These are phyloP conservation scores for Lodderomyces elongisporus DNA, from an alignment of 1,139 yeast species.

Conservation along the genomic window DNA sequence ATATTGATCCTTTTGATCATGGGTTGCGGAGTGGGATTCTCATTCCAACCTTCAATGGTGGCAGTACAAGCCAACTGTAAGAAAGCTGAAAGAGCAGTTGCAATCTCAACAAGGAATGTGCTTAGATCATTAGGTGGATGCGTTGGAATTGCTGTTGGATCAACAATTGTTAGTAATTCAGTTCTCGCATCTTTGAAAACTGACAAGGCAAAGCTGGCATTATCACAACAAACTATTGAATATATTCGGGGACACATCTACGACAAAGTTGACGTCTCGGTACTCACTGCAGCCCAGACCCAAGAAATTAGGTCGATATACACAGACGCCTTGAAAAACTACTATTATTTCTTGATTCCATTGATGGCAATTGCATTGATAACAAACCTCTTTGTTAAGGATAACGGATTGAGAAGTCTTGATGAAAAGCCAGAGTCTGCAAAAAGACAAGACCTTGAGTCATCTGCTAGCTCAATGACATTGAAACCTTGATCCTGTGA, in stretches of 20 bases:
- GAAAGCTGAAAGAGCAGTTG: constrained; percentile 51
- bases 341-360: constrained; percentile 38
- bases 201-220: constrained; percentile 2
- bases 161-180: constrained; percentile 21
- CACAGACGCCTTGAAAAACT: constrained; percentile 31
- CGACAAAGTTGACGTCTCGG: constrained; percentile 13
- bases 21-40: constrained; percentile 41
- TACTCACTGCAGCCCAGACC: constrained; percentile 19
- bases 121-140: constrained; percentile 54
- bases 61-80: constrained; percentile 52
- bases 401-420: constrained; percentile 34
- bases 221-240: constrained; percentile 14
- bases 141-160: constrained; percentile 25
- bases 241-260: constrained; percentile 18
- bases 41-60: constrained; percentile 40
- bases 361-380: constrained; percentile 36
- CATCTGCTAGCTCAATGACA: constrained; percentile 11
- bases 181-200: constrained; percentile 13
- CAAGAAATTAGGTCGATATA: constrained; percentile 24
- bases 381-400: constrained; percentile 32
- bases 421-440: constrained; percentile 22
- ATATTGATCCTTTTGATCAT: constrained; percentile 33
- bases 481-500: constrained; percentile 1
- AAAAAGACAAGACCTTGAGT: constrained; percentile 9
- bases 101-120: constrained; percentile 50